phyloP scores from a whole-genome alignment of 495 filamentous ascomycete genomes.

The Saxispiralis lemnorum region DNA sequence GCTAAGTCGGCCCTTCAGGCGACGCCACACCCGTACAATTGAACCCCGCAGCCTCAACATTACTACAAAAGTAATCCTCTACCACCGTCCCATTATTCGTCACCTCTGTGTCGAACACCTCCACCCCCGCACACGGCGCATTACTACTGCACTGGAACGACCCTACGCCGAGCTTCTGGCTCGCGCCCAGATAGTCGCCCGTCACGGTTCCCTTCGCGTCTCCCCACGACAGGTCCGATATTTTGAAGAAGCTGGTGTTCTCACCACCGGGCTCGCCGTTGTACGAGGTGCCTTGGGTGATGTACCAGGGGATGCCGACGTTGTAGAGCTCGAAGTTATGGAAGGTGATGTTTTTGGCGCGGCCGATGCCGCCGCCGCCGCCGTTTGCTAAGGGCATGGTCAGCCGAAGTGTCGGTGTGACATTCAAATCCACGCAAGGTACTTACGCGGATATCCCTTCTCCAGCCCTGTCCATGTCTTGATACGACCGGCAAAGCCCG shows the following conservation, averaged over 20 bases:
- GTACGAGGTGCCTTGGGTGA: constrained; percentile 5
- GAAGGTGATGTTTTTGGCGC: constrained; percentile 1
- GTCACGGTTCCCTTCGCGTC: background rate
- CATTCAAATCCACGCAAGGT: too few species aligned
- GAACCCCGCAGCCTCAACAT: too few species aligned
- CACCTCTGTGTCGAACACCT: too few species aligned
- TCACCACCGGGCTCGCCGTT: background rate
- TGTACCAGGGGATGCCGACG: background rate
- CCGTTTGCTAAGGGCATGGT: constrained; percentile 22
- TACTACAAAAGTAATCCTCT: too few species aligned
- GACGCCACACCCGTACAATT: too few species aligned
- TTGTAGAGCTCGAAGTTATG: background rate
- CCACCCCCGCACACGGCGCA: too few species aligned
- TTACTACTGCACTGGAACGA: too few species aligned
- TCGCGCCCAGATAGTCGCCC: too few species aligned
- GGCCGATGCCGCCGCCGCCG: constrained; percentile 23
- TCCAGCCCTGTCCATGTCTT: constrained; percentile 24
- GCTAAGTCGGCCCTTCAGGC: too few species aligned
- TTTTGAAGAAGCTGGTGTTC: constrained; percentile 1
- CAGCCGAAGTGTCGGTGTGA: too few species aligned
- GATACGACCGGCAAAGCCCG: constrained; percentile 22
- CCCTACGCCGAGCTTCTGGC: too few species aligned
- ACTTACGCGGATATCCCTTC: constrained; percentile 29
- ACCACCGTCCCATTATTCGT: too few species aligned
- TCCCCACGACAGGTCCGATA: background rate